Base-by-base conservation (phyloP, 306 rosid genomes). In the Quercus parvula region DNA sequence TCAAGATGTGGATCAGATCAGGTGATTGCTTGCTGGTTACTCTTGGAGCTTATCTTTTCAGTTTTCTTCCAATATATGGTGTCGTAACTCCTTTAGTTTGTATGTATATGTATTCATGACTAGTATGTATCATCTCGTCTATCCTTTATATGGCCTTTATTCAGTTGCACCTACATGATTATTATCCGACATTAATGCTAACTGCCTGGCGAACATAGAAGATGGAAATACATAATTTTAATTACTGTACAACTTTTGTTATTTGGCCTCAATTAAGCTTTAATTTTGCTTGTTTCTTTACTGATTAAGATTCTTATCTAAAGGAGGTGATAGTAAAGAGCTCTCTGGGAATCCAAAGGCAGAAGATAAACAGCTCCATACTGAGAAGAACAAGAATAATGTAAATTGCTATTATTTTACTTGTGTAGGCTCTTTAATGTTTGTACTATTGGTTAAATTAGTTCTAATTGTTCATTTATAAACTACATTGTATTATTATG, bases 1-100 rank as follows among this genome's bases (percentile, higher is more conserved):
- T 71, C 30, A 88, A 92, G 41, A 86, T 90, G 92, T 95, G 97
- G 98, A 82, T 83, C 78, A 80, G 61, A 78, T 83, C 97, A 86
- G 92, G 97, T 92, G 79, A 84, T 69, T 86, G 54, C 78, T 57
- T 22, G 31, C 70, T 79, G 62, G 66, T 73, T 55, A 20, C 68
- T 78, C 71, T 73, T 71, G 30, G 44, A 8, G 76, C 49, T 49
- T 75, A 13, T 38, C 24, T 41, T 62, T 31, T n/a, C 9, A 35
- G 13, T 22, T 68, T 41, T 9, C 0, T 56, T 64, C 0, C 6
- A 7, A 2, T 1, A 33, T 7, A 19, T 18, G 56, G 5, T 70
- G 14, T 56, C 35, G 5, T 31, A 4, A 3, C 9, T 56, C 51
- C 33, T 72, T 18, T 28, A 4, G 5, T 30, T 19, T 3, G 8